A percentile compares a stretch with the other conserved stretches of the same genome.
Conservation (phyloP, 371 early-diverging fungal species). For the Rhizopus stolonifer region DNA sequence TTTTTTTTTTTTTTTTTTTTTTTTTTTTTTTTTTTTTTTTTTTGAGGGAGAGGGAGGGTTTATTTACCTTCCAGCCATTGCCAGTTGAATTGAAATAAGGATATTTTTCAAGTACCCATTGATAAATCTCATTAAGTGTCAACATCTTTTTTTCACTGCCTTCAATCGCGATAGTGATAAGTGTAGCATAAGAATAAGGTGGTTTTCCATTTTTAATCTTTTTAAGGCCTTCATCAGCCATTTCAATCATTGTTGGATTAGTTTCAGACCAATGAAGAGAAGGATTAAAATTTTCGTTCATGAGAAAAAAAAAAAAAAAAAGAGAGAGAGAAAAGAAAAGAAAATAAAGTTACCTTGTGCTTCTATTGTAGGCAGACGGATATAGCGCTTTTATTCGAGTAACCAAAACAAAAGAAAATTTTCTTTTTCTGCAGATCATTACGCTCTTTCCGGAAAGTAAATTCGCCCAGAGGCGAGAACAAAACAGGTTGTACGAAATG, state of each 20-base stretch:
- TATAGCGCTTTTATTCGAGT: too few relatives aligned
- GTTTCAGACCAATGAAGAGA: slow-evolving; percentile 19
- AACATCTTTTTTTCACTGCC: slow-evolving; percentile 64
- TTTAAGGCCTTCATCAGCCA: slow-evolving; percentile 17
- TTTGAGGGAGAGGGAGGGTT: too few relatives aligned
- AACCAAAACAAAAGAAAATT: too few relatives aligned
- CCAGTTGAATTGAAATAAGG: slow-evolving; percentile 77
- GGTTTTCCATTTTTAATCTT: slow-evolving; percentile 60
- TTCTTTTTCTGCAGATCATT: too few relatives aligned
- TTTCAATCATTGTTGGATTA: too few relatives aligned
- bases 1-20: too few relatives aligned
- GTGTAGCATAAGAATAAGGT: slow-evolving; percentile 83
- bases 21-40: slow-evolving; percentile 4
- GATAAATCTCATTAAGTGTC: slow-evolving; percentile 89
- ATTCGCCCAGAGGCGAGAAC: too few relatives aligned
- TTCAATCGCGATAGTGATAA: slow-evolving; percentile 88
- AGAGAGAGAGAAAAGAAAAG: slow-evolving; percentile 2
- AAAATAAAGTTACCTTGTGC: too few relatives aligned
- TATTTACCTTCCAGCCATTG: slow-evolving; percentile 75
- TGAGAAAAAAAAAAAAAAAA: slow-evolving; percentile 20
- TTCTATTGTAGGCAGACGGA: too few relatives aligned
- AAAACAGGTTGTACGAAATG: too few relatives aligned
- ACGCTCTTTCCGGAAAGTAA: too few relatives aligned
- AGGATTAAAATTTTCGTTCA: slow-evolving; percentile 12
- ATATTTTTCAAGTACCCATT: slow-evolving; percentile 80